These are phyloP conservation scores for Cercospora canescens DNA, from an alignment of 2,329 filamentous ascomycete genomes.

Conservation along the genomic window DNA sequence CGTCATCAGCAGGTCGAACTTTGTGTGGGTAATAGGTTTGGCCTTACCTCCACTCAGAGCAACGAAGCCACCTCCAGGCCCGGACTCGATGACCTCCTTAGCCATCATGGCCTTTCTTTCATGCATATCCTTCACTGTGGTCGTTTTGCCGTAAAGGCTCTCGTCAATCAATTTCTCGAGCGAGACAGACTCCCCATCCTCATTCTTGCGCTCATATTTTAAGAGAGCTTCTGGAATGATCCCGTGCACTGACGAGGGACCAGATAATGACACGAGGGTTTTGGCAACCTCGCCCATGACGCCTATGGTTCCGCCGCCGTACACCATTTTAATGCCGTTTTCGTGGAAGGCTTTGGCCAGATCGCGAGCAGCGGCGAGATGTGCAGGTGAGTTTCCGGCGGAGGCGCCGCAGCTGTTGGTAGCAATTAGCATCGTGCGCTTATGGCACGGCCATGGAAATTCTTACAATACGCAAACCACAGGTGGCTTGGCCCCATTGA, in stretches of 20 bases:
- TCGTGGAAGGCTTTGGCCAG: constrained; percentile 74
- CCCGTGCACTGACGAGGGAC: constrained; percentile 81
- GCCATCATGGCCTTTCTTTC: constrained; percentile 95
- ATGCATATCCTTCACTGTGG: constrained; percentile 93
- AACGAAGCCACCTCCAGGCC: constrained; percentile 83
- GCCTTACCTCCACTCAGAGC: constrained; percentile 71
- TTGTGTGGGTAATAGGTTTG: not conserved
- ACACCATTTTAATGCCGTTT: constrained; percentile 80
- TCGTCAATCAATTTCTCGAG: constrained; percentile 58
- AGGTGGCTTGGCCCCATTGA: constrained; percentile 42
- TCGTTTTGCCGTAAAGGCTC: constrained; percentile 74
- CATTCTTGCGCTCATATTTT: constrained; percentile 22
- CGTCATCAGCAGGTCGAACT: not conserved
- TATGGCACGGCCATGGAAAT: not conserved
- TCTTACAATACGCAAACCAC: constrained; percentile 85
- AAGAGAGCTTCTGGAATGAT: constrained; percentile 89
- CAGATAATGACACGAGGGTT: constrained; percentile 79
- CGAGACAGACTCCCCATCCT: constrained; percentile 42
- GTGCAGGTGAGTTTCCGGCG: constrained; percentile 68
- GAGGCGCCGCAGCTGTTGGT: constrained; percentile 73
- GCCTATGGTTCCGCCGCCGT: constrained; percentile 90
- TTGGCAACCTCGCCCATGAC: constrained; percentile 94
- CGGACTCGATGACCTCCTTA: constrained; percentile 76
- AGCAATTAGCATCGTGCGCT: constrained; percentile 3
- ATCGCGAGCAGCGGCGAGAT: constrained; percentile 74